Evolutionary conservation across 1,139 yeast genomes (phyloP), one percentile per base, ranked within the genome.

Genomic region (Zygoascus meyerae): DNA sequence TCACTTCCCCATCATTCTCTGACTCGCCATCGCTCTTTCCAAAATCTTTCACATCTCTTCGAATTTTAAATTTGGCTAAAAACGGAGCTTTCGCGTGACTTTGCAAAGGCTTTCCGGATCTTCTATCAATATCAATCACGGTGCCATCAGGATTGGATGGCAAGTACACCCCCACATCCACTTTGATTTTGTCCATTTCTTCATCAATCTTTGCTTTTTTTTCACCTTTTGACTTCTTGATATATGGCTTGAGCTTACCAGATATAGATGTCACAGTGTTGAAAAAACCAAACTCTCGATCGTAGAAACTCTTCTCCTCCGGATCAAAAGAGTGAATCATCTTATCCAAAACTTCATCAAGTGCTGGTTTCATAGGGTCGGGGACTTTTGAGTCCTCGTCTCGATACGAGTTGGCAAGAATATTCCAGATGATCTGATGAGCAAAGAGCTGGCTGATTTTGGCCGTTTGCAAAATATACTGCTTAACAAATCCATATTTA

Each of bases 61-160:
- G 75, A 55, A 94, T 87, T 65, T 82, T 85, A 71, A 94, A 94
- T 0, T 95, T 84, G 0, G 98, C 98, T 90, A 94, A 78, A 63
- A 87, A 94, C 39, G 99, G 99, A 0, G 99, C 97, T 64, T 94
- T 94, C 12, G 99, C 98, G 64, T 94, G 99, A 15, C 96, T 86
- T 68, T 94, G 99, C 58, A 94, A 72, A n/a, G 99, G 98, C 59
- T 78, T 81, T 51, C 98, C 98, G 7, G 95, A 83, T 57, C 83
- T 84, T 51, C 98, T 75, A 63, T 89, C 90, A 63, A 94, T 92
- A 60, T 89, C 97, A 52, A 89, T 72, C 32, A 94, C 86, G n/a
- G 75, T 77, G 42, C 98, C 98, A 65, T 92, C 97, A 1, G 98
- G 98, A 60, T 94, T 92, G 54, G 95, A 84, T 18, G 99, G 99